These are phyloP conservation scores for Podosphaera aphanis DNA, from an alignment of 2,329 filamentous ascomycete species.

Conservation along the genomic window DNA sequence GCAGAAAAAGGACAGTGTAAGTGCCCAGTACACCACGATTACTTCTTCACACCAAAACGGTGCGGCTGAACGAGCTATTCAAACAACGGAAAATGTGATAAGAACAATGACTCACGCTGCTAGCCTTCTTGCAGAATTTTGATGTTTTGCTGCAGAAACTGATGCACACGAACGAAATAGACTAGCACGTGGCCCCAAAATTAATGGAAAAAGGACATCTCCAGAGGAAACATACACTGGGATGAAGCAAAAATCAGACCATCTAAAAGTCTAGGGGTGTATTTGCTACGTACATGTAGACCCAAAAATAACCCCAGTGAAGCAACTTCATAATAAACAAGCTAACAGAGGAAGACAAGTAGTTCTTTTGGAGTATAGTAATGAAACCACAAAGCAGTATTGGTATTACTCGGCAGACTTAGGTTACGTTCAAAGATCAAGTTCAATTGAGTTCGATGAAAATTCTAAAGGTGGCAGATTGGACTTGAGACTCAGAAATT, in stretches of 20 bases:
- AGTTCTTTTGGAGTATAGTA: not conserved
- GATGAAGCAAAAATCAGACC: not conserved
- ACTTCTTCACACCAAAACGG: not conserved
- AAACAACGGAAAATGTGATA: not conserved
- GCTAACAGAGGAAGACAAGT: not conserved
- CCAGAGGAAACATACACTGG: not conserved
- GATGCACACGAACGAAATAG: not conserved
- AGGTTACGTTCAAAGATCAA: not conserved
- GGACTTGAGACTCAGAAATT: not conserved
- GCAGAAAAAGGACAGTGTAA: not conserved
- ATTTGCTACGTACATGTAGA: not conserved
- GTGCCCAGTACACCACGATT: not conserved
- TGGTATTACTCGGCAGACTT: not conserved
- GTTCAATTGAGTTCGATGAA: not conserved
- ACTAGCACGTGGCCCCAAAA: not conserved
- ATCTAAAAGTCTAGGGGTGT: not conserved
- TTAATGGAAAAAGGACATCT: not conserved
- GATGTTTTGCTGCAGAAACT: not conserved
- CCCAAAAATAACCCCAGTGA: not conserved
- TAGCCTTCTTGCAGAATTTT: not conserved
- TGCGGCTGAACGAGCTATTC: not conserved
- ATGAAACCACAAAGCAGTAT: not conserved
- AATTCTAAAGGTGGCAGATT: not conserved
- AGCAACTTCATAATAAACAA: not conserved
- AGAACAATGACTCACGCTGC: constrained; percentile 1